Evolutionary conservation across 1,284 basidiomycete genomes (phyloP).

Genomic region (Termitomyces sp.): DNA sequence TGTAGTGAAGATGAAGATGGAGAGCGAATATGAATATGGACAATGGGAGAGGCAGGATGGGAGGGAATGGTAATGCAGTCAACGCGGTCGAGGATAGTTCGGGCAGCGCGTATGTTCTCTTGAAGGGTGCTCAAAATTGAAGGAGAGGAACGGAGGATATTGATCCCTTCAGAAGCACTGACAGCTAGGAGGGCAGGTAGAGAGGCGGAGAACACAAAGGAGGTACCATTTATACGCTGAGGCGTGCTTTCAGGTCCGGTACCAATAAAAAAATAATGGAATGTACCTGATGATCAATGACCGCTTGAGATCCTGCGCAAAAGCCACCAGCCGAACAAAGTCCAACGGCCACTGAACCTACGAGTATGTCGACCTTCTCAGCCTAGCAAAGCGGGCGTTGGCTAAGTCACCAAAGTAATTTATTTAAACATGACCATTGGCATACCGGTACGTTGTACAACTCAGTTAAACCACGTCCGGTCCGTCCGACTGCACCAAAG

Average conservation of each 20-base stretch:
- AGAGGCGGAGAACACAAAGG: conserved; percentile 95
- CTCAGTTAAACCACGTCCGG: conserved; percentile 93
- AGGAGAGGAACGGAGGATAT: conserved; percentile 70
- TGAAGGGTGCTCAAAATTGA: conserved; percentile 73
- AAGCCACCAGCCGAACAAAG: conserved; percentile 89
- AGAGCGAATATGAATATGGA: conserved; percentile 74
- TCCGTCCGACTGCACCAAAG: conserved; percentile 89
- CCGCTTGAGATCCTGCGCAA: conserved; percentile 84
- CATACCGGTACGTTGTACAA: conserved; percentile 85
- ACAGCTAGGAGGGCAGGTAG: conserved; percentile 90
- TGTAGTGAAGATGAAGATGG: conserved; percentile 27
- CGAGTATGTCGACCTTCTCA: conserved; percentile 72
- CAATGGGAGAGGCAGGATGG: conserved; percentile 79
- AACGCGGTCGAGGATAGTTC: conserved; percentile 72
- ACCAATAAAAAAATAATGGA: conserved; percentile 4
- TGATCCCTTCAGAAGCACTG: conserved; percentile 81
- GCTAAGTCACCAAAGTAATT: background rate
- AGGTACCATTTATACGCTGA: conserved; percentile 93
- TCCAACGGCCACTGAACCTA: conserved; percentile 85
- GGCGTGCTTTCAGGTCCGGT: conserved; percentile 1
- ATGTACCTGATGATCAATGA: conserved; percentile 82
- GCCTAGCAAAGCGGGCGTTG: conserved; percentile 36
- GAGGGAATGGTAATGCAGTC: conserved; percentile 83
- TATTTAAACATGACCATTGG: conserved; percentile 2
- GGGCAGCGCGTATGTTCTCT: conserved; percentile 77